These are phyloP conservation scores for Thraustotheca clavata DNA, from an alignment of 352 stramenopile genomes.

Conservation along the genomic window DNA sequence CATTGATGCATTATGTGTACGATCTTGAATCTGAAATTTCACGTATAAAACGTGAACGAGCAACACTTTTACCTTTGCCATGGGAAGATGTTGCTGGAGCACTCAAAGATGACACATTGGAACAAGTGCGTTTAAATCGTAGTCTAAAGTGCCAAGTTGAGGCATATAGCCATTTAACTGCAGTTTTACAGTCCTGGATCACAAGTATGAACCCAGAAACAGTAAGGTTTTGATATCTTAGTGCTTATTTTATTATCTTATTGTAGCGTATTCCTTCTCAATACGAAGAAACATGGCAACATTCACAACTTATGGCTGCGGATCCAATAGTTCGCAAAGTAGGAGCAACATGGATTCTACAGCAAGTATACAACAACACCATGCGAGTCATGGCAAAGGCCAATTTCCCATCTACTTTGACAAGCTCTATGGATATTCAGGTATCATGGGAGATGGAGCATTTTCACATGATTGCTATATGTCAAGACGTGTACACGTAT, in stretches of 20 bases:
- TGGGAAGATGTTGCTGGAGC: conserved; percentile 16
- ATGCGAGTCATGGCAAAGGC: neutral
- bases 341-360: conserved; percentile 5
- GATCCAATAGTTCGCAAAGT: neutral
- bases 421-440: conserved; percentile 1
- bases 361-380: conserved; percentile 20
- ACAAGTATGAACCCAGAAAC: neutral
- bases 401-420: neutral
- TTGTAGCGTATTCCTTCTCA: neutral
- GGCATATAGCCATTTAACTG: neutral
- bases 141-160: conserved; percentile 11
- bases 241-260: neutral
- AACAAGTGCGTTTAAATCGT: conserved; percentile 5
- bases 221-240: neutral
- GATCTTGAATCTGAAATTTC: conserved; percentile 5
- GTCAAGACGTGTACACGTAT: neutral
- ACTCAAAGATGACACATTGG: conserved; percentile 16
- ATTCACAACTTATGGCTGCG: neutral
- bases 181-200: neutral
- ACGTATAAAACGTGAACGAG: conserved; percentile 4
- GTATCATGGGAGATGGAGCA: neutral
- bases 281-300: conserved; percentile 4
- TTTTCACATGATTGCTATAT: neutral
- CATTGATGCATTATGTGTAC: conserved; percentile 6
- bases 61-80: neutral